Evolutionary conservation across 208 protist species (phyloP).

Genomic region (Porcisia deanei): DNA sequence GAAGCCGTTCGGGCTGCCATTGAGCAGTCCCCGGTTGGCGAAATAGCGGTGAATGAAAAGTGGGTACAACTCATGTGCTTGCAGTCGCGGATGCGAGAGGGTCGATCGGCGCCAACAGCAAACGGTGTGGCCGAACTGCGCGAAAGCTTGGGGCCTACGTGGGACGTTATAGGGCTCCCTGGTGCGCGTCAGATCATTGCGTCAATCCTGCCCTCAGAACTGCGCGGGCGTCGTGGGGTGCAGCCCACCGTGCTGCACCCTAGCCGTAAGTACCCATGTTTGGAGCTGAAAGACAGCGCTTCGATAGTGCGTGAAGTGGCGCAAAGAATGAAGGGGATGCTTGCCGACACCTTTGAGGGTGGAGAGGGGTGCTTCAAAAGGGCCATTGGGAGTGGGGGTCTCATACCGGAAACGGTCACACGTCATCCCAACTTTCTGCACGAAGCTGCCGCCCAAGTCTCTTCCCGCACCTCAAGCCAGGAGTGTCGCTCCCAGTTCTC

Average conservation of each 20-base stretch:
- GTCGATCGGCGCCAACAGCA: conserved; percentile 1
- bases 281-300: conserved; percentile 32
- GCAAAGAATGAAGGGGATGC: conserved; percentile 54
- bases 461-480: conserved; percentile 10
- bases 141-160: conserved; percentile 44
- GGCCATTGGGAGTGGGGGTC: conserved; percentile 12
- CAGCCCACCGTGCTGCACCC: conserved; percentile 45
- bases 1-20: conserved; percentile 56
- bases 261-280: conserved; percentile 55
- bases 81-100: conserved; percentile 38
- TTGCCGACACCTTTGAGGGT: conserved; percentile 32
- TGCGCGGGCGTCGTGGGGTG: conserved; percentile 69
- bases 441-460: conserved; percentile 10
- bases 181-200: conserved; percentile 37
- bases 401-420: conserved; percentile 28
- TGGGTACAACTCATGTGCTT: conserved; percentile 54
- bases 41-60: conserved; percentile 76
- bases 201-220: conserved; percentile 61
- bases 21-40: conserved; percentile 55
- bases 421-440: conserved; percentile 23
- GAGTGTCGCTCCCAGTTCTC: conserved; percentile 28
- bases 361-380: conserved; percentile 21
- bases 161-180: conserved; percentile 55
- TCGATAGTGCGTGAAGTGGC: conserved; percentile 26
- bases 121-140: conserved; percentile 18